These are phyloP conservation scores for Apiospora saccharicola DNA, from an alignment of 2,329 filamentous ascomycete species.

Conservation along the genomic window DNA sequence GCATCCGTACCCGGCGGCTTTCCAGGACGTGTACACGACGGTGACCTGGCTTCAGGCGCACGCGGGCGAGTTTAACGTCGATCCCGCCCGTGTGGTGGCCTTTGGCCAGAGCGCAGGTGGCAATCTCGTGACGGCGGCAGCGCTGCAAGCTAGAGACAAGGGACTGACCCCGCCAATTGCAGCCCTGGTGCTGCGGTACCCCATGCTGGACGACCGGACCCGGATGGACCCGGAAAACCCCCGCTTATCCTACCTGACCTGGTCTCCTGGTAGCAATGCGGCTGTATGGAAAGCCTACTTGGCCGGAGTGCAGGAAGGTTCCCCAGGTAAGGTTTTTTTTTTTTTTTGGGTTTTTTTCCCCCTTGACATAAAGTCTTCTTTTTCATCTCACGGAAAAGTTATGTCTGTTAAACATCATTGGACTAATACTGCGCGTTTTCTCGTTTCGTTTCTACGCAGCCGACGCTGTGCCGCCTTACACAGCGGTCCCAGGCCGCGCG, in stretches of 20 bases:
- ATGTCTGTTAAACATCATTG: too few relatives aligned
- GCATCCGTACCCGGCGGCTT: conserved; percentile 51
- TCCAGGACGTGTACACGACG: conserved; percentile 47
- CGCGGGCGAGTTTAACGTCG: conserved; percentile 34
- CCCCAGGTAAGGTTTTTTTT: too few relatives aligned
- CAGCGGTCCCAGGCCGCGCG: conserved; percentile 29
- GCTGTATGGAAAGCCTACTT: not conserved
- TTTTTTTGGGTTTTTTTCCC: too few relatives aligned
- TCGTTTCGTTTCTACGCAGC: too few relatives aligned
- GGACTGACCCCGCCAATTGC: conserved; percentile 37
- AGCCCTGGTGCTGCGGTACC: conserved; percentile 31
- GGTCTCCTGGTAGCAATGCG: not conserved
- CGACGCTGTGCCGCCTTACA: too few relatives aligned
- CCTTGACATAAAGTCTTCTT: too few relatives aligned
- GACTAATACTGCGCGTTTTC: too few relatives aligned
- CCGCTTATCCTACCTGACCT: not conserved
- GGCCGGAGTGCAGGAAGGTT: not conserved
- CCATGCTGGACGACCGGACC: not conserved
- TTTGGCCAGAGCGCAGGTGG: conserved; percentile 36
- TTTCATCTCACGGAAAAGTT: too few relatives aligned
- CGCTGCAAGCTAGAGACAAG: conserved; percentile 50
- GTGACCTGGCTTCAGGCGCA: conserved; percentile 46
- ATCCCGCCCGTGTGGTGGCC: conserved; percentile 35
- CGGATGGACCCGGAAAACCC: not conserved
- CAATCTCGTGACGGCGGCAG: conserved; percentile 31